A percentile compares a stretch with the other conserved stretches of the same genome.
These are phyloP conservation scores for Fraxinus nigra DNA, from an alignment of 305 asterid species.

Conservation along the genomic window DNA sequence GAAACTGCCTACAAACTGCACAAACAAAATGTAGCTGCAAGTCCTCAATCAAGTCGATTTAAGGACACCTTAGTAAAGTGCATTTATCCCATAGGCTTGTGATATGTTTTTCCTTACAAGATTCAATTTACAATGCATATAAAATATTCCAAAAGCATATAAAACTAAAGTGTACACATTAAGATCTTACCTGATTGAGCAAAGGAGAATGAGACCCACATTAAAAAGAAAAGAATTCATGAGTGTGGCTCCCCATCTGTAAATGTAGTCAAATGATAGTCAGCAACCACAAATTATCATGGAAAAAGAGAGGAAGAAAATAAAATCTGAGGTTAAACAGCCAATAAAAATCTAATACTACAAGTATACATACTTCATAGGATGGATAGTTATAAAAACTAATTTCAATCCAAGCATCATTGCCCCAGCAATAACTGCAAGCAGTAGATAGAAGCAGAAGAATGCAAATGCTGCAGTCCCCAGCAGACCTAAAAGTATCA, in stretches of 20 bases:
- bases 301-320: background rate
- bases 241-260: conserved; percentile 98
- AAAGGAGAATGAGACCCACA: conserved; percentile 96
- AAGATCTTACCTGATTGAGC: conserved; percentile 78
- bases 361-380: conserved; percentile 65
- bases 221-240: conserved; percentile 98
- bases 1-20: background rate
- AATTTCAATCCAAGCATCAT: conserved; percentile 94
- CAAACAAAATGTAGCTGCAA: background rate
- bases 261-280: conserved; percentile 28
- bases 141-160: conserved; percentile 4
- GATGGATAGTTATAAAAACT: conserved; percentile 86
- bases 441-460: conserved; percentile 96
- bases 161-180: conserved; percentile 9
- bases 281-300: conserved; percentile 17
- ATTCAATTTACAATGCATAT: background rate
- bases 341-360: background rate
- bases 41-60: background rate
- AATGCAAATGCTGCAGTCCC: conserved; percentile 97
- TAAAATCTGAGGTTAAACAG: conserved; percentile 10
- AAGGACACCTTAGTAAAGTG: background rate
- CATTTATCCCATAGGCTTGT: background rate
- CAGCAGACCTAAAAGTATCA: conserved; percentile 73
- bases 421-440: conserved; percentile 96
- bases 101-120: background rate